A percentile compares a stretch with the other conserved stretches of the same genome.
Conservation (phyloP, 208 protist species). For the Vickermania spadyakhi region DNA sequence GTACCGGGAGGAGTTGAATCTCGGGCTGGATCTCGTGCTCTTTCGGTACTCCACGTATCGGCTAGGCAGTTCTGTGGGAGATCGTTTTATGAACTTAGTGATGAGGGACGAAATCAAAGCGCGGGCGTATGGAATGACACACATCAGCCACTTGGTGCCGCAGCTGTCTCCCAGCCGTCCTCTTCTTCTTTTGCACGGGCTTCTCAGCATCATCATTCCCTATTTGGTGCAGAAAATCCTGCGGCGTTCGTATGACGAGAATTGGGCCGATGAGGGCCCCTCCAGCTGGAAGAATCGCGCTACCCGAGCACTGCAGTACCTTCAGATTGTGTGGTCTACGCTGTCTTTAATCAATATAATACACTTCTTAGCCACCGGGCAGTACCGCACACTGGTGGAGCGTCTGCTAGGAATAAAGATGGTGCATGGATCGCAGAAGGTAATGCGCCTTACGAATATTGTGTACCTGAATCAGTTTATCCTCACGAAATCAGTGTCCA, state of each 20-base stretch:
- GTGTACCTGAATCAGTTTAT: slow-evolving; percentile 87
- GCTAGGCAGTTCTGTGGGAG: slow-evolving; percentile 58
- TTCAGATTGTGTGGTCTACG: slow-evolving; percentile 32
- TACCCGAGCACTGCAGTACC: slow-evolving; percentile 35
- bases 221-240: slow-evolving; percentile 74
- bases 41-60: slow-evolving; percentile 71
- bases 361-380: slow-evolving; percentile 77
- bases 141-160: slow-evolving; percentile 38
- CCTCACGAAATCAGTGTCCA: slow-evolving; percentile 67
- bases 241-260: slow-evolving; percentile 54
- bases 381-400: slow-evolving; percentile 80
- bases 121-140: slow-evolving; percentile 23
- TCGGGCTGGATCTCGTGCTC: slow-evolving; percentile 50
- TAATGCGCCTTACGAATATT: slow-evolving; percentile 73
- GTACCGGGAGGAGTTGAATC: slow-evolving; percentile 72
- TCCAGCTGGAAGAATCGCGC: slow-evolving; percentile 18
- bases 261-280: slow-evolving; percentile 47
- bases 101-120: slow-evolving; percentile 70
- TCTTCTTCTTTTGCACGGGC: slow-evolving; percentile 55
- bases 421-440: slow-evolving; percentile 77
- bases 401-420: slow-evolving; percentile 71
- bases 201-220: slow-evolving; percentile 62
- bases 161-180: slow-evolving; percentile 50
- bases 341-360: slow-evolving; percentile 75
- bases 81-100: slow-evolving; percentile 79